These are phyloP conservation scores for Tanacetum coccineum DNA, from an alignment of 129 eudicot genomes.

Conservation along the genomic window DNA sequence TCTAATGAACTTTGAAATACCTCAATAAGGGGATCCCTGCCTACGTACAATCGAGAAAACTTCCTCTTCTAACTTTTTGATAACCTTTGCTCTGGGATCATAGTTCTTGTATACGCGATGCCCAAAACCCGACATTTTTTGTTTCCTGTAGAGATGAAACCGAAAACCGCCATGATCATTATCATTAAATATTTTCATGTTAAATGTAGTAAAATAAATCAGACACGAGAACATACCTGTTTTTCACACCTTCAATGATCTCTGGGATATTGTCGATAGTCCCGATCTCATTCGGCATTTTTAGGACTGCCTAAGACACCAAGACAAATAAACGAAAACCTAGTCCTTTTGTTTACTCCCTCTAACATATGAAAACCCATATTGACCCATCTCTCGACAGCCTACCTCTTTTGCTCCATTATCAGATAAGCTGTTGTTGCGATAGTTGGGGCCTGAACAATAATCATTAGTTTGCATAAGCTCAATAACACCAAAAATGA, in stretches of 20 bases:
- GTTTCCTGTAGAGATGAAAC: slow-evolving; percentile 40
- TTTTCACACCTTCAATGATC: slow-evolving; percentile 7
- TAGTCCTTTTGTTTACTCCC: slow-evolving; percentile 7
- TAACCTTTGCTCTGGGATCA: slow-evolving; percentile 93
- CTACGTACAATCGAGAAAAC: slow-evolving; percentile 91
- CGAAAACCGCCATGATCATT: too few species aligned
- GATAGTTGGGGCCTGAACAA: slow-evolving; percentile 81
- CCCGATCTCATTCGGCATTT: slow-evolving; percentile 95
- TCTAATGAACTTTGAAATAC: background rate
- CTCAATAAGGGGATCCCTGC: slow-evolving; percentile 68
- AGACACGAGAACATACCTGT: background rate
- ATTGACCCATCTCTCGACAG: background rate
- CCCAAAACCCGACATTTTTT: slow-evolving; percentile 97
- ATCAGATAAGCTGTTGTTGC: slow-evolving; percentile 97
- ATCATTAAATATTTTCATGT: too few species aligned
- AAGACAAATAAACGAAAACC: background rate
- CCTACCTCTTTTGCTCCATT: slow-evolving; percentile 98
- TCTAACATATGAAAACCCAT: background rate
- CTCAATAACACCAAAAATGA: too few species aligned
- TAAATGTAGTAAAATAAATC: too few species aligned
- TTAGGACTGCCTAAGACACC: slow-evolving; percentile 74
- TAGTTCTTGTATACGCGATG: slow-evolving; percentile 91
- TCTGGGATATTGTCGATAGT: slow-evolving; percentile 86
- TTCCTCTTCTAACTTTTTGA: slow-evolving; percentile 80
- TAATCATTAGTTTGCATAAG: background rate